phyloP scores from a whole-genome alignment of 148 eudicot species.

The Drosera capensis region DNA sequence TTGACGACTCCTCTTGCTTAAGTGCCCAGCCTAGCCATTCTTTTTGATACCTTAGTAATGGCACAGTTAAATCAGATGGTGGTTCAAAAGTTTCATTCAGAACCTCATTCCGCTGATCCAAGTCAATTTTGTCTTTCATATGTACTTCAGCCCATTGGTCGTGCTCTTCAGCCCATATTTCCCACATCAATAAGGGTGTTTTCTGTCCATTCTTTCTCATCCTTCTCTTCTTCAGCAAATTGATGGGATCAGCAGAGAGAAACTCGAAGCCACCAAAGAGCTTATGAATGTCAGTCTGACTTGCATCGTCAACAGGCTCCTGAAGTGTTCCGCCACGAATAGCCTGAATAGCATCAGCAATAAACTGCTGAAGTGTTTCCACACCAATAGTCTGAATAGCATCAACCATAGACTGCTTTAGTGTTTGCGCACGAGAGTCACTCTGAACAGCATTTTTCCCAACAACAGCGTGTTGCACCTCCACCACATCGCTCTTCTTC shows the following conservation, averaged over 20 bases:
- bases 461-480: too few species aligned
- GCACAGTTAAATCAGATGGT: constrained; percentile 48
- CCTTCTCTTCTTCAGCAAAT: constrained; percentile 13
- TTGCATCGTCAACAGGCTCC: too few species aligned
- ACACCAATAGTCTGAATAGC: too few species aligned
- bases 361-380: too few species aligned
- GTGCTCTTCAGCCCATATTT: constrained; percentile 64
- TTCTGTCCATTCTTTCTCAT: constrained; percentile 21
- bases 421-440: too few species aligned
- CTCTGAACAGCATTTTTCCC: too few species aligned
- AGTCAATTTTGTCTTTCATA: constrained; percentile 21
- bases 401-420: too few species aligned
- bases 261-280: constrained; percentile 6
- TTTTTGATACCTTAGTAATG: constrained; percentile 77
- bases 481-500: neutral
- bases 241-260: constrained; percentile 18
- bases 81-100: constrained; percentile 41
- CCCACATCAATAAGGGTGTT: constrained; percentile 48
- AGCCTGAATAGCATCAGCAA: too few species aligned
- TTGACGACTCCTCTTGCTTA: constrained; percentile 65
- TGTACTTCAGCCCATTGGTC: constrained; percentile 43
- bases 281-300: too few species aligned
- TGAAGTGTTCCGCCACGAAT: too few species aligned
- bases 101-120: constrained; percentile 33
- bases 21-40: constrained; percentile 96